A percentile compares a stretch with the other conserved stretches of the same genome.
phyloP scores from a whole-genome alignment of 1,284 basidiomycete species.

The Tilletia walkeri region DNA sequence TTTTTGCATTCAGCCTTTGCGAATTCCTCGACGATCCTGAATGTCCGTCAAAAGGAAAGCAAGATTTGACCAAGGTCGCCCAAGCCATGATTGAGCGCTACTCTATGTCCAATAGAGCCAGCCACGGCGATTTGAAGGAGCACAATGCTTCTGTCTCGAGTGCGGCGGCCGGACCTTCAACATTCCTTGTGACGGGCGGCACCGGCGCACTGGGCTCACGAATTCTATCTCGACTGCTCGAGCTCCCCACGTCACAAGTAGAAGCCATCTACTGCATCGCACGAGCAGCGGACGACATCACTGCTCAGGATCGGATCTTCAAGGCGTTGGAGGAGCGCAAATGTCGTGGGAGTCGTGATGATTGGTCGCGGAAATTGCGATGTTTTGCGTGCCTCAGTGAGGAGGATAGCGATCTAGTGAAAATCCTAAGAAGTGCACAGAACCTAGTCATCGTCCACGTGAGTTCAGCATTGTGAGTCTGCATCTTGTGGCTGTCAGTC shows the following conservation, averaged over 20 bases:
- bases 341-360: neutral
- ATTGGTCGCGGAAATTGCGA: neutral
- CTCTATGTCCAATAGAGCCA: neutral
- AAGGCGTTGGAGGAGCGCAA: conserved; percentile 33
- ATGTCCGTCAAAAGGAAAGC: too few relatives aligned
- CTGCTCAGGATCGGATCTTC: conserved; percentile 22
- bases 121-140: neutral
- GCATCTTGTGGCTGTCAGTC: neutral
- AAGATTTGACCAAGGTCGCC: neutral
- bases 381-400: conserved; percentile 1
- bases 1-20: neutral
- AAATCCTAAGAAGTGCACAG: neutral
- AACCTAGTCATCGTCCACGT: conserved; percentile 16
- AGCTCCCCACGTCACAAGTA: conserved; percentile 51
- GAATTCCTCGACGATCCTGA: neutral
- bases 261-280: conserved; percentile 63
- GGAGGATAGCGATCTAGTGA: neutral
- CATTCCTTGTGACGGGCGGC: conserved; percentile 63
- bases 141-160: too few relatives aligned
- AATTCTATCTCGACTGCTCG: conserved; percentile 61
- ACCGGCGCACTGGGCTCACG: conserved; percentile 68
- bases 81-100: neutral
- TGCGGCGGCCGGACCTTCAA: neutral
- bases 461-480: neutral
- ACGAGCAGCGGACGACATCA: conserved; percentile 58